Base-by-base conservation (phyloP, 257 asterid genomes). In the Mitragyna speciosa region DNA sequence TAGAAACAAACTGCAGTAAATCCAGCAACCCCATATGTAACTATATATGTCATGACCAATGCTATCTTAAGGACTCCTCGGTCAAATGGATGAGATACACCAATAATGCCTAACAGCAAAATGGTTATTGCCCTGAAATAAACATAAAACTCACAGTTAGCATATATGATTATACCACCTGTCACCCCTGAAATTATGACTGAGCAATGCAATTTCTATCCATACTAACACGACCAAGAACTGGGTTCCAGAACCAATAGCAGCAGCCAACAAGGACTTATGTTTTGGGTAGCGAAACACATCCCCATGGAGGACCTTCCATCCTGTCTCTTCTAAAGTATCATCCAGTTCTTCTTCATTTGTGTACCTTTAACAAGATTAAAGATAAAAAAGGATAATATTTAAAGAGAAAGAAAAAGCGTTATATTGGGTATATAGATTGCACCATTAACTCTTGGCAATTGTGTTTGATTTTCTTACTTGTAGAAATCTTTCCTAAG, bases 1-100 rank as follows among this genome's bases (percentile, higher is more conserved):
- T 75, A 83, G 26, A 83, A 74, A 33, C 78, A 73, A 24, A 78
- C 77, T 45, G 86, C 63, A 3, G 75, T 52, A 74, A 78, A 78
- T 59, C 80, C 83, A 48, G 83, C 39, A 73, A 83, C 28, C 36
- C 77, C 83, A 47, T 43, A 54, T 12, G 80, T 68, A 66, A 79
- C 47, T 61, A 77, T 78, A 68, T 83, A 78, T 31, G 73, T 28
- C 43, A 78, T 78, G 58, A 83, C 7, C 63, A 83, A 49, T 11
- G 74, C 28, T 24, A 73, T 59, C 77, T 61, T 70, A 17, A 78
- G 41, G 74, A 58, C 80, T 66, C 86, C 81, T 52, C 61, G 31
- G 22, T 78, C 70, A 54, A 54, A 78, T 78, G 81, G 81, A 54
- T 9, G 76, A 43, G 70, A 70, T 9, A 78, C 39, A 9, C 81